Evolutionary conservation across 139 green algal species (phyloP).

Genomic region (Chlamydomonas schloesseri): DNA sequence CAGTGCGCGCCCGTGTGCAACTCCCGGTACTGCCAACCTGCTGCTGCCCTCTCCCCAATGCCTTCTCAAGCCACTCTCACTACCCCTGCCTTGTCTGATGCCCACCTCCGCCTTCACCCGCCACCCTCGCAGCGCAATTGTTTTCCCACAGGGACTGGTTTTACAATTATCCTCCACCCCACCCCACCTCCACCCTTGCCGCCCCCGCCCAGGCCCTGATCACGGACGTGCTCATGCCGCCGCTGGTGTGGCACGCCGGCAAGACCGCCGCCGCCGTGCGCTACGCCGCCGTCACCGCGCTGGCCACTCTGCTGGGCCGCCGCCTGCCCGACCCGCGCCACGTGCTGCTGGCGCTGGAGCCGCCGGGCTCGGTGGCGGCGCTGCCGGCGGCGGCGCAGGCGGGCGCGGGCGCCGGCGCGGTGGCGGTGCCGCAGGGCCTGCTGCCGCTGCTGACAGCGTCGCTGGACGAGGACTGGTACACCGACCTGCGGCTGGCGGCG

Average conservation of each 20-base stretch:
- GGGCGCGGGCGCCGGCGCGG: neutral
- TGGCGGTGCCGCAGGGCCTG: constrained; percentile 46
- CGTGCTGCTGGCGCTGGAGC: constrained; percentile 15
- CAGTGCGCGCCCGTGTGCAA: too few species aligned
- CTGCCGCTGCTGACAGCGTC: constrained; percentile 73
- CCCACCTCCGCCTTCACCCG: too few species aligned
- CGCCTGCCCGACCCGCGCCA: constrained; percentile 26
- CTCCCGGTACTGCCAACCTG: too few species aligned
- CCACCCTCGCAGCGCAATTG: too few species aligned
- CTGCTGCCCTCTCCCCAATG: too few species aligned
- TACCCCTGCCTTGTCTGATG: too few species aligned
- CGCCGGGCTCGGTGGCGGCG: neutral
- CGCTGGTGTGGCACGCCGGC: constrained; percentile 82
- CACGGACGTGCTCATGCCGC: constrained; percentile 70
- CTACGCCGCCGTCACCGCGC: constrained; percentile 73
- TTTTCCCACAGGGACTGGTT: too few species aligned
- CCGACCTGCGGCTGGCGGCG: constrained; percentile 69
- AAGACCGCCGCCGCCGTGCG: constrained; percentile 80
- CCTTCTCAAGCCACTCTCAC: too few species aligned
- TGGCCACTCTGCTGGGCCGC: constrained; percentile 67
- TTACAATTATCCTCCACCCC: neutral
- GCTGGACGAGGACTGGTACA: constrained; percentile 90
- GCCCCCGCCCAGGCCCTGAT: constrained; percentile 49
- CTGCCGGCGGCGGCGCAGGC: neutral
- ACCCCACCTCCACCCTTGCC: neutral